These are phyloP conservation scores for Primulina eburnea DNA, from an alignment of 257 asterid species.

Conservation along the genomic window DNA sequence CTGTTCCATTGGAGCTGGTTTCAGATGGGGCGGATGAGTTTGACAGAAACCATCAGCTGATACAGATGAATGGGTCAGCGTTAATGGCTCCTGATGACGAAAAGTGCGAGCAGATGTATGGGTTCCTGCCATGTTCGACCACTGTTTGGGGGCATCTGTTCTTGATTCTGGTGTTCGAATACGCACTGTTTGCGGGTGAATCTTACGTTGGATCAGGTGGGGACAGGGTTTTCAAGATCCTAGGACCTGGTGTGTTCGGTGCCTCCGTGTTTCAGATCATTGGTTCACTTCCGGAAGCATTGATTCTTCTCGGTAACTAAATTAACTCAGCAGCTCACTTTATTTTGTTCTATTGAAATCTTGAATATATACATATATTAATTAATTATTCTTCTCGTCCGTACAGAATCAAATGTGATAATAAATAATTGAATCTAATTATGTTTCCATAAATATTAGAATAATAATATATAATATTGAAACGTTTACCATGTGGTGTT, in stretches of 20 bases:
- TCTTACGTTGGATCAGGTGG: slow-evolving; percentile 43
- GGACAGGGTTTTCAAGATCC: slow-evolving; percentile 44
- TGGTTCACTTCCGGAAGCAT: slow-evolving; percentile 48
- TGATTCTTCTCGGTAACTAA: slow-evolving; percentile 44
- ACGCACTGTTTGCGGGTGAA: slow-evolving; percentile 41
- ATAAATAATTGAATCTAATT: too few relatives aligned
- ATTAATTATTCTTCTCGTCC: too few relatives aligned
- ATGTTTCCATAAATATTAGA: too few relatives aligned
- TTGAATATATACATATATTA: too few relatives aligned
- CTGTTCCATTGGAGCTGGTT: slow-evolving; percentile 11
- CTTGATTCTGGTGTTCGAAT: slow-evolving; percentile 42
- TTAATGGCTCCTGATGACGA: slow-evolving; percentile 9
- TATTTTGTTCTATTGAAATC: background rate
- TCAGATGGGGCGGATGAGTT: slow-evolving; percentile 25
- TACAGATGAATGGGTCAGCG: slow-evolving; percentile 17
- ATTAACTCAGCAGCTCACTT: background rate
- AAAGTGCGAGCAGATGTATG: slow-evolving; percentile 43
- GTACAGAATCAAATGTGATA: too few relatives aligned
- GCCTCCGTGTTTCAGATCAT: slow-evolving; percentile 53
- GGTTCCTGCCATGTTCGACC: slow-evolving; percentile 46
- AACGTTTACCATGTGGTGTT: too few relatives aligned
- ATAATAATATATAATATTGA: too few relatives aligned
- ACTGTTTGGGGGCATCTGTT: slow-evolving; percentile 38
- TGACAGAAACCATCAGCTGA: slow-evolving; percentile 5
- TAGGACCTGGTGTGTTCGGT: slow-evolving; percentile 57